phyloP scores from a whole-genome alignment of 208 protist genomes.

The Wallacemonas sp. region DNA sequence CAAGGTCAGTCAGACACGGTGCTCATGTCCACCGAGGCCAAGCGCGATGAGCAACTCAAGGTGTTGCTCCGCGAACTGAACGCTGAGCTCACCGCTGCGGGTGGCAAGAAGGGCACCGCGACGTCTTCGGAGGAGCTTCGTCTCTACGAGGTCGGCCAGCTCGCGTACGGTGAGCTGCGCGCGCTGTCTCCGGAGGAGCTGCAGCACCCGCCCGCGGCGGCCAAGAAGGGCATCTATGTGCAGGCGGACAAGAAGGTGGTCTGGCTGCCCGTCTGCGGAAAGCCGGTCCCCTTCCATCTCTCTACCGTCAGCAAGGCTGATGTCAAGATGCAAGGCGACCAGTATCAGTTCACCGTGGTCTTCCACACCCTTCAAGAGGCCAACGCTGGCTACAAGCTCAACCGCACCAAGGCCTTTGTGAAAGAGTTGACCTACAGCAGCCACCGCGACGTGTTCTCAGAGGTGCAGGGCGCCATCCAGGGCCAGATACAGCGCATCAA shows the following conservation, averaged over 20 bases:
- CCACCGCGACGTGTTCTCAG: conserved; percentile 53
- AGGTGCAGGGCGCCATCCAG: conserved; percentile 59
- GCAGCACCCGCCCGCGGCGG: conserved; percentile 27
- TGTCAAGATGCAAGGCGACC: conserved; percentile 78
- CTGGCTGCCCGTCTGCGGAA: conserved; percentile 94
- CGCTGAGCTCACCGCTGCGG: conserved; percentile 62
- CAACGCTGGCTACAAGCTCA: conserved; percentile 78
- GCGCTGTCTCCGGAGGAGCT: conserved; percentile 32
- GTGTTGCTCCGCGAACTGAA: conserved; percentile 65
- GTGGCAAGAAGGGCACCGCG: conserved; percentile 66
- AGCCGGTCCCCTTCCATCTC: conserved; percentile 94
- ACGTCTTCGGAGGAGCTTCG: conserved; percentile 62
- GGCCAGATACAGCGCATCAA: conserved; percentile 68
- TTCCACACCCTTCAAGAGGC: conserved; percentile 87
- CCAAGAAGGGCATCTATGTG: conserved; percentile 67
- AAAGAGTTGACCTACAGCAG: conserved; percentile 85
- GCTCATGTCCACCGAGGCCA: conserved; percentile 66
- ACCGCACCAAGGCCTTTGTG: conserved; percentile 83
- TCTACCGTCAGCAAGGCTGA: conserved; percentile 94
- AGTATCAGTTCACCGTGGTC: conserved; percentile 77
- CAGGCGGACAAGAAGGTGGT: conserved; percentile 83
- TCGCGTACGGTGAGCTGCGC: conserved; percentile 68
- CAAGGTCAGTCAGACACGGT: conserved; percentile 68
- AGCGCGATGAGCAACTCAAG: conserved; percentile 68
- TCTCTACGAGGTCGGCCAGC: conserved; percentile 56